Conservation (phyloP, 257 asterid genomes). For the Nicotiana tomentosiformis region DNA sequence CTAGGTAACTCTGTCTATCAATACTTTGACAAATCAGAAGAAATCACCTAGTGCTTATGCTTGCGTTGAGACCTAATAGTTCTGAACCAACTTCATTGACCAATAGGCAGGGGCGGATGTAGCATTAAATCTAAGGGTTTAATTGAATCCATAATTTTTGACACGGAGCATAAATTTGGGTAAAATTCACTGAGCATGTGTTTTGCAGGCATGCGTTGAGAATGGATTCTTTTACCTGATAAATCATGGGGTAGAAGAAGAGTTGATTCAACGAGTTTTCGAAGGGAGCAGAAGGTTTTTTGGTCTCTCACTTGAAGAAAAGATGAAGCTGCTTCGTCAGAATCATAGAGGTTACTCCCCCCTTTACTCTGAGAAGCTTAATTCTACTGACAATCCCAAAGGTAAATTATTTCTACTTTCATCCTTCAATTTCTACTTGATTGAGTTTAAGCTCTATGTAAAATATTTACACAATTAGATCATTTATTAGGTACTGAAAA, state of each 20-base stretch:
- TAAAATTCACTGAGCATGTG: background rate
- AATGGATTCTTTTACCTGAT: conserved; percentile 49
- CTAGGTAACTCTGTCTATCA: no score
- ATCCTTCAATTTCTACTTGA: background rate
- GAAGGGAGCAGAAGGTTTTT: conserved; percentile 35
- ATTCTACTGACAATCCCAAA: conserved; percentile 28
- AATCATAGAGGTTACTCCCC: conserved; percentile 47
- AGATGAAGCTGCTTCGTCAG: conserved; percentile 32
- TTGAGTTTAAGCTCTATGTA: no score
- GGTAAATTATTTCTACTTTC: conserved; percentile 13
- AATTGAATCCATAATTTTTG: no score
- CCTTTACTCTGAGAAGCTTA: conserved; percentile 40
- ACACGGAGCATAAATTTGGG: no score
- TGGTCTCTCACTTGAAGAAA: conserved; percentile 34
- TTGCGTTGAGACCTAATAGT: no score
- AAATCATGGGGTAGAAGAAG: conserved; percentile 49
- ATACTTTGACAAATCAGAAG: no score
- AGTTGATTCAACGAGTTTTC: conserved; percentile 29
- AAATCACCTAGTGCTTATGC: no score
- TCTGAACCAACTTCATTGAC: no score
- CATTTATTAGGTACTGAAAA: no score
- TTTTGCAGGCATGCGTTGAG: conserved; percentile 39
- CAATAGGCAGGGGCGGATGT: no score
- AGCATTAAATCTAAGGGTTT: no score
- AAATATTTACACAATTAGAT: no score